These are phyloP conservation scores for Nakaseomyces nivariensis DNA, from an alignment of 1,139 yeast species.

Conservation along the genomic window DNA sequence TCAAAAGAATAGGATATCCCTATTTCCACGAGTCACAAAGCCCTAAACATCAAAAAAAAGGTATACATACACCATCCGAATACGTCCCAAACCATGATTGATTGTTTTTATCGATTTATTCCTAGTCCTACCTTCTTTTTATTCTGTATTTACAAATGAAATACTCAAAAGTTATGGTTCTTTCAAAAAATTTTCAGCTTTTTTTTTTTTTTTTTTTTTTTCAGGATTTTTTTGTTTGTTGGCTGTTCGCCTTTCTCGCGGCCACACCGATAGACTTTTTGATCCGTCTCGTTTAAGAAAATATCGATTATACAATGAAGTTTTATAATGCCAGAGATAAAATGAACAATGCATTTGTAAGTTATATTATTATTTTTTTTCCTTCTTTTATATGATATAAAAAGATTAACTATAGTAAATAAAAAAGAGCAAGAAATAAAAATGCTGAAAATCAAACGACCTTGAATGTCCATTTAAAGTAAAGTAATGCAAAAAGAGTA, in stretches of 20 bases:
- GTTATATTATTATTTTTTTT: too few species aligned
- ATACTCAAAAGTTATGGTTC: neutral
- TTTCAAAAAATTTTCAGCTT: neutral
- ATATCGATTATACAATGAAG: too few species aligned
- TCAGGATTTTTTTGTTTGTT: neutral
- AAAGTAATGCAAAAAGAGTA: too few species aligned
- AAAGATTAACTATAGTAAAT: too few species aligned
- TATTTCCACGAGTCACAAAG: neutral
- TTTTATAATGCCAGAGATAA: too few species aligned
- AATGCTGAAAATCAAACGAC: too few species aligned
- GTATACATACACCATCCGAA: slow-evolving; percentile 29
- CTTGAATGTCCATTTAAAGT: too few species aligned
- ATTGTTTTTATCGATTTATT: neutral
- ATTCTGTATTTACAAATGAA: too few species aligned
- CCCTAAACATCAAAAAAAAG: neutral
- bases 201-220: neutral
- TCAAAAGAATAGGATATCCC: neutral
- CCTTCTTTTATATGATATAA: too few species aligned
- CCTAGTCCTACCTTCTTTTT: neutral
- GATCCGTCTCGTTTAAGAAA: too few species aligned
- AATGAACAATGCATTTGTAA: too few species aligned
- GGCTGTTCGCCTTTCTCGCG: neutral
- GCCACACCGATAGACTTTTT: neutral
- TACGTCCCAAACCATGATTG: slow-evolving; percentile 26
- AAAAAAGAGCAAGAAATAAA: too few species aligned